Evolutionary conservation across 192 early-diverging fungal genomes (phyloP).

Genomic region (Entomortierella parvispora): DNA sequence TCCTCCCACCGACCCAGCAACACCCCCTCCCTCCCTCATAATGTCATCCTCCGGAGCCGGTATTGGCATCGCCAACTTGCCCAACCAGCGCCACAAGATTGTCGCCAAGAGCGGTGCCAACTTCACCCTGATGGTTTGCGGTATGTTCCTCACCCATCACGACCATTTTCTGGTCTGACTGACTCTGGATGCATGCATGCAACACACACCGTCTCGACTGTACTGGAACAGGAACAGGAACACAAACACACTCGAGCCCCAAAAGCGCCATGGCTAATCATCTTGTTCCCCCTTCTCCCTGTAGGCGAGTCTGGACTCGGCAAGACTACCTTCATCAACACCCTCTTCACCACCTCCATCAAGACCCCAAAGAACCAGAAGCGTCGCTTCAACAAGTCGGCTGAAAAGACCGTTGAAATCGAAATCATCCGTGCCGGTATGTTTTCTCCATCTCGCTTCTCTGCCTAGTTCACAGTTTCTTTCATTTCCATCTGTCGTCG

Average conservation of each 20-base stretch:
- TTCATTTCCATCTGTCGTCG: neutral
- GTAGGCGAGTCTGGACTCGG: constrained; percentile 96
- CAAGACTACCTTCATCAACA: constrained; percentile 99
- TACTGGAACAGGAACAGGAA: too few relatives aligned
- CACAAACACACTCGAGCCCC: neutral
- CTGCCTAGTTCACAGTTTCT: too few relatives aligned
- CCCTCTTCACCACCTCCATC: constrained; percentile 94
- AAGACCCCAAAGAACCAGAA: constrained; percentile 88
- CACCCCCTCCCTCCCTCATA: neutral
- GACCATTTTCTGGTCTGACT: neutral
- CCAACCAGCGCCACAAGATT: constrained; percentile 99
- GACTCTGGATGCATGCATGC: too few relatives aligned
- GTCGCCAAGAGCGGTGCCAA: constrained; percentile 96
- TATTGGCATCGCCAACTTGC: constrained; percentile 97
- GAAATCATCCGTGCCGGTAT: constrained; percentile 96
- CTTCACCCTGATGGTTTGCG: constrained; percentile 98
- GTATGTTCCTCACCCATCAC: constrained; percentile 56
- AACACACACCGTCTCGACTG: too few relatives aligned
- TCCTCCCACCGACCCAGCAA: neutral
- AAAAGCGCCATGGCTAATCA: neutral
- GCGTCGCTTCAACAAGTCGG: constrained; percentile 88
- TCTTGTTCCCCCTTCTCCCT: neutral
- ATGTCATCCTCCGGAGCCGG: constrained; percentile 62
- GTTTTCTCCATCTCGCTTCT: neutral
- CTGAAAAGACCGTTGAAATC: constrained; percentile 97